These are phyloP conservation scores for Arxiozyma bovina DNA, from an alignment of 1,139 yeast genomes.

Conservation along the genomic window DNA sequence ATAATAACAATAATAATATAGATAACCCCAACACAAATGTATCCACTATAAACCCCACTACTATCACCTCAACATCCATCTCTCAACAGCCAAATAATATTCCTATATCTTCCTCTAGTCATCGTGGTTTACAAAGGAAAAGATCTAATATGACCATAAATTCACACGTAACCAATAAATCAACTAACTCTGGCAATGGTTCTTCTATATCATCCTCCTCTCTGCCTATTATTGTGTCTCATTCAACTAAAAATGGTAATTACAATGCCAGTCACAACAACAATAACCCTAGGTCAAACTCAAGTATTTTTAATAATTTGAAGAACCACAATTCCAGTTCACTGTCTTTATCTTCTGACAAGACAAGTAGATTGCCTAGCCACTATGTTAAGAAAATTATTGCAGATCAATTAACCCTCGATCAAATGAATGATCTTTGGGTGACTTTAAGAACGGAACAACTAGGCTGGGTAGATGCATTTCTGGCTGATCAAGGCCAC, in stretches of 20 bases:
- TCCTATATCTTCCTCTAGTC: background rate
- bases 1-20: constrained; percentile 3
- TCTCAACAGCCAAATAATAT: background rate
- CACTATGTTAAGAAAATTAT: constrained; percentile 69
- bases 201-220: background rate
- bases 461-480: constrained; percentile 77
- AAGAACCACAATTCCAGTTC: background rate
- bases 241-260: background rate
- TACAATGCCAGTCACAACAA: background rate
- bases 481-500: constrained; percentile 81
- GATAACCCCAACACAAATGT: background rate
- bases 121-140: constrained; percentile 1
- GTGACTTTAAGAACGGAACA: constrained; percentile 90
- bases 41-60: background rate
- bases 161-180: background rate
- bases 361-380: constrained; percentile 46
- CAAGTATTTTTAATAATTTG: background rate
- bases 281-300: background rate
- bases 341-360: constrained; percentile 14
- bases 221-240: background rate
- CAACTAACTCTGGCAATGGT: background rate
- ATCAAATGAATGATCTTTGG: constrained; percentile 76
- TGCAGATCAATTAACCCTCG: constrained; percentile 57
- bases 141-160: background rate
- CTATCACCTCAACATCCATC: background rate